Evolutionary conservation across 192 early-diverging fungal genomes (phyloP), one percentile per base, ranked within the genome.

Genomic region (Coemansia umbellata): DNA sequence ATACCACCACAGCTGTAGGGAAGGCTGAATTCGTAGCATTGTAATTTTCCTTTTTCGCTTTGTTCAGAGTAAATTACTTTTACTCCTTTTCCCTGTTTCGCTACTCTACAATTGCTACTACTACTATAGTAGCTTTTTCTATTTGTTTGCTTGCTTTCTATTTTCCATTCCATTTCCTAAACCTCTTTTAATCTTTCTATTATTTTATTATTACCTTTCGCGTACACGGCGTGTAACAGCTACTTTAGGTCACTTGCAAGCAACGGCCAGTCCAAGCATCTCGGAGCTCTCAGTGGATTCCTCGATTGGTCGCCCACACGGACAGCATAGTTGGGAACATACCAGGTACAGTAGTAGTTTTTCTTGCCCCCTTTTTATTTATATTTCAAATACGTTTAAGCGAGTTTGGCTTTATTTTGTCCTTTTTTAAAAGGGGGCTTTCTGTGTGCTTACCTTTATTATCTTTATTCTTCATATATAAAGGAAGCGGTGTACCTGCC

Each of bases 231-330:
- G 5, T 48, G n/a, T 17, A 28, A 28, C 19, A 13, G 19, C 55
- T 27, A n/a, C 18, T 43, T n/a, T n/a, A 47, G 48, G 48, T 22
- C 41, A 44, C 37, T 45, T 50, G 24, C 55, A 63, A 37, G 37
- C 53, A 31, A 36, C 31, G 18, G 53, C 49, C 10, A 75, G 73
- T 40, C 73, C 73, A 36, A 53, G 61, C 66, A 59, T 64, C 58
- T 75, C 73, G 37, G 66, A 69, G 39, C 59, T 75, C 31, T 75
- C 73, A 39, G 60, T 75, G 26, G 73, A 75, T 56, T 75, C 73
- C 26, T 75, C 73, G 55, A 69, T 75, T 52, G 73, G 54, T 17
- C 40, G 60, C 52, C 44, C 63, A 31, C 58, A 55, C 50, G 61
- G 61, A 8, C 56, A 32, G 47, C 44, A 49, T 45, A 49, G 61